These are phyloP conservation scores for Apophysomyces elegans DNA, from an alignment of 371 early-diverging fungal genomes.

Conservation along the genomic window DNA sequence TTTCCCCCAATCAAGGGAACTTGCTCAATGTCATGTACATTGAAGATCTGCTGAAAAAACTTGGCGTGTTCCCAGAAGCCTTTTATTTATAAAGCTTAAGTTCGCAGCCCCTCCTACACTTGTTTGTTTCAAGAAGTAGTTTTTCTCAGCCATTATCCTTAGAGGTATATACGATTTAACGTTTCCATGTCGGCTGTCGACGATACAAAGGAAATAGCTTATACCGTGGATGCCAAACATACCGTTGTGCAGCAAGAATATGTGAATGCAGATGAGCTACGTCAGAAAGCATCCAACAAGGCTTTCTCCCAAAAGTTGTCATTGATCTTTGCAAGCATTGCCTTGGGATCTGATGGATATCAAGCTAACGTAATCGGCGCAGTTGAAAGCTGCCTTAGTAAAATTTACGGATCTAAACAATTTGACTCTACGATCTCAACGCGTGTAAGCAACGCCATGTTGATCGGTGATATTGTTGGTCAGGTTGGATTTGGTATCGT, in stretches of 20 bases:
- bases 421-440: constrained; percentile 20
- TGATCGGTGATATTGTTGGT: constrained; percentile 32
- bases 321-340: constrained; percentile 29
- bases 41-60: not conserved
- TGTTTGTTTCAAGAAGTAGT: not conserved
- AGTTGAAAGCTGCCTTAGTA: constrained; percentile 19
- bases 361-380: constrained; percentile 26
- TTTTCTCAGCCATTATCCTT: not conserved
- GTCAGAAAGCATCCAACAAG: not conserved
- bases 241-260: not conserved
- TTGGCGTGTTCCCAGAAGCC: not conserved
- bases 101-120: not conserved
- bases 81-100: not conserved
- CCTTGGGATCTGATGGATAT: constrained; percentile 28
- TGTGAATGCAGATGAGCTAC: not conserved
- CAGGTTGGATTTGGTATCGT: constrained; percentile 30
- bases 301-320: constrained; percentile 15
- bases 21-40: not conserved
- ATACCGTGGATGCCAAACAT: not conserved
- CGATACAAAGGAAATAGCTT: not conserved
- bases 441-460: constrained; percentile 25
- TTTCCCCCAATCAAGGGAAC: not conserved
- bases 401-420: constrained; percentile 23
- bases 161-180: too few relatives aligned
- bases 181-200: not conserved